These are phyloP conservation scores for Paxillus ammoniavirescens DNA, from an alignment of 768 basidiomycete species.

Conservation along the genomic window DNA sequence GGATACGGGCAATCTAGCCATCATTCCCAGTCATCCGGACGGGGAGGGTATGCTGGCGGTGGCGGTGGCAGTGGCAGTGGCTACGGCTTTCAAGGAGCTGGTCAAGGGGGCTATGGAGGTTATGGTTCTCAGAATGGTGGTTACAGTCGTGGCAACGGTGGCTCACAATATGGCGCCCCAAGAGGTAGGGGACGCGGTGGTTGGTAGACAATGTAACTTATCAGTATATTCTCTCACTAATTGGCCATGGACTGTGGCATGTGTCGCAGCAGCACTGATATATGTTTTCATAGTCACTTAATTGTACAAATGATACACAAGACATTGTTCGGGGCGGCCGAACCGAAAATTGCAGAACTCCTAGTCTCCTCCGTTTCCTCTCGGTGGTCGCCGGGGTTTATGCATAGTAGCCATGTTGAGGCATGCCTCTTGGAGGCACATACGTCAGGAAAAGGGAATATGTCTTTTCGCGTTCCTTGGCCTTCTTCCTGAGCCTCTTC, in stretches of 20 bases:
- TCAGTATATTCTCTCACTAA: conserved; percentile 17
- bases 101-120: conserved; percentile 33
- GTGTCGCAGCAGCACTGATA: neutral
- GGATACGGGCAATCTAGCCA: conserved; percentile 21
- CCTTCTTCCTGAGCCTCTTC: conserved; percentile 58
- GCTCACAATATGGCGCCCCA: conserved; percentile 24
- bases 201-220: conserved; percentile 36
- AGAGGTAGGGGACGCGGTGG: conserved; percentile 53
- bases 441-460: conserved; percentile 65
- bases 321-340: neutral
- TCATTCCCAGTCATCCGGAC: conserved; percentile 20
- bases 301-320: conserved; percentile 14
- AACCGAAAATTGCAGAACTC: neutral
- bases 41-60: conserved; percentile 25
- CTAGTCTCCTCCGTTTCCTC: neutral
- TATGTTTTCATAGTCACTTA: conserved; percentile 11
- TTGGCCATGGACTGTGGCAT: conserved; percentile 5
- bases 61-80: conserved; percentile 3
- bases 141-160: conserved; percentile 34
- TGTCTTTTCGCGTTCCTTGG: conserved; percentile 57
- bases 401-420: conserved; percentile 29
- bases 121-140: conserved; percentile 25
- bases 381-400: conserved; percentile 3
- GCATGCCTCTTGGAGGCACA: conserved; percentile 34
- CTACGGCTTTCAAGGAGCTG: conserved; percentile 14